Conservation (phyloP, 352 stramenopile species). For the Phytophthora sp. region DNA sequence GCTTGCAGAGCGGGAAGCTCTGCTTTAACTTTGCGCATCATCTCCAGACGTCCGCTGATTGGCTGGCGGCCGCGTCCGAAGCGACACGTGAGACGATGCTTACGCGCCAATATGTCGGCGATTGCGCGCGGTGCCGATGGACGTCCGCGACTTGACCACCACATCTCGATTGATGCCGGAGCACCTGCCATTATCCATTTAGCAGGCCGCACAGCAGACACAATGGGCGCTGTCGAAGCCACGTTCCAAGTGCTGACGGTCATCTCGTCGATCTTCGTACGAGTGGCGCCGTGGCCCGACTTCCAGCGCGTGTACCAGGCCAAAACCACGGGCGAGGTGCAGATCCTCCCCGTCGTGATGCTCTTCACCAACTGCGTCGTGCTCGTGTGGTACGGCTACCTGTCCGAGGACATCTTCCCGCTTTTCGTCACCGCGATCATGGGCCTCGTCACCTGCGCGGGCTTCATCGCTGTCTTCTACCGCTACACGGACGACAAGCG, state of each 20-base stretch:
- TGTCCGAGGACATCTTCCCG: conserved; percentile 57
- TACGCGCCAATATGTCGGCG: conserved; percentile 4
- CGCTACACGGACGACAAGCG: conserved; percentile 35
- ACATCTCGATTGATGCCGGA: not conserved
- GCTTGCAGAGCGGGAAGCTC: not conserved
- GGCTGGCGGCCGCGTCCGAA: conserved; percentile 6
- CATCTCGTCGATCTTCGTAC: conserved; percentile 74
- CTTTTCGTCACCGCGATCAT: conserved; percentile 58
- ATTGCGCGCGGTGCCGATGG: conserved; percentile 8
- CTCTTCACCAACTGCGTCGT: conserved; percentile 74
- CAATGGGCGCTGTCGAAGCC: conserved; percentile 24
- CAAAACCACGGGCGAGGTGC: conserved; percentile 46
- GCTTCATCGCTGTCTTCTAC: conserved; percentile 60
- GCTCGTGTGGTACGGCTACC: conserved; percentile 57
- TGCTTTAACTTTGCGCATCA: not conserved
- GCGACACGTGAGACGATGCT: conserved; percentile 3
- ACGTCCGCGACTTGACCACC: not conserved
- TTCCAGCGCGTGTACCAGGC: conserved; percentile 67
- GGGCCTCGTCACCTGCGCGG: conserved; percentile 43
- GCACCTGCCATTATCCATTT: conserved; percentile 18
- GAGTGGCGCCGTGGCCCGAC: conserved; percentile 52
- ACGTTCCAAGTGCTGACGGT: conserved; percentile 65
- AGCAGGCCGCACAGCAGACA: not conserved
- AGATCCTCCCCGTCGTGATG: conserved; percentile 65
- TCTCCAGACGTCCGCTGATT: conserved; percentile 4